Conservation (phyloP, 1,284 basidiomycete genomes). For the Thecaphora thlaspeos region DNA sequence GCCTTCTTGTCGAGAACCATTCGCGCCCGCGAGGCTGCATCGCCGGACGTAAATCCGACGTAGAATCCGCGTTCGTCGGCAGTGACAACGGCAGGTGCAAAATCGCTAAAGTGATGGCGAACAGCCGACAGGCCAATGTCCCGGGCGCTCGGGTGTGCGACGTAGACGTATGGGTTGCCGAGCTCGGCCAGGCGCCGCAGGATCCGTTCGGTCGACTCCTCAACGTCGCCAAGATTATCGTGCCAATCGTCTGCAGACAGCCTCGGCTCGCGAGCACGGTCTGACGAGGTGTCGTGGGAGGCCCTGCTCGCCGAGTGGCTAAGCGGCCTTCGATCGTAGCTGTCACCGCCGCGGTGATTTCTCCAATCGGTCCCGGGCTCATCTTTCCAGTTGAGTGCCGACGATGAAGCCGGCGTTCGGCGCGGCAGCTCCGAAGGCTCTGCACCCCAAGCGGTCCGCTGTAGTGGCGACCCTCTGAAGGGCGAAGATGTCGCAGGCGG, state of each 20-base stretch:
- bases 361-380: too few relatives aligned
- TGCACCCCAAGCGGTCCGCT: not conserved
- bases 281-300: not conserved
- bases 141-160: constrained; percentile 28
- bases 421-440: not conserved
- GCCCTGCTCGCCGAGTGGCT: not conserved
- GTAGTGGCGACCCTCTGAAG: not conserved
- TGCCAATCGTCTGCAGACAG: constrained; percentile 57
- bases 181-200: constrained; percentile 12
- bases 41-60: constrained; percentile 17
- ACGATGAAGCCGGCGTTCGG: not conserved
- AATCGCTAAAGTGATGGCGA: constrained; percentile 33
- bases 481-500: not conserved
- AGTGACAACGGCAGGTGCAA: constrained; percentile 41
- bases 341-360: too few relatives aligned
- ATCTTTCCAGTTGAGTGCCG: not conserved
- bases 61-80: constrained; percentile 55
- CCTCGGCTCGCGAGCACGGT: not conserved
- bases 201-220: constrained; percentile 15
- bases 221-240: constrained; percentile 1
- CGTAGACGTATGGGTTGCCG: constrained; percentile 32
- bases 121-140: constrained; percentile 37
- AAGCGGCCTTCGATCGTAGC: not conserved
- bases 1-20: constrained; percentile 6
- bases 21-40: constrained; percentile 5